phyloP scores from a whole-genome alignment of 345 rosid species.

The Eucalyptus decipiens region DNA sequence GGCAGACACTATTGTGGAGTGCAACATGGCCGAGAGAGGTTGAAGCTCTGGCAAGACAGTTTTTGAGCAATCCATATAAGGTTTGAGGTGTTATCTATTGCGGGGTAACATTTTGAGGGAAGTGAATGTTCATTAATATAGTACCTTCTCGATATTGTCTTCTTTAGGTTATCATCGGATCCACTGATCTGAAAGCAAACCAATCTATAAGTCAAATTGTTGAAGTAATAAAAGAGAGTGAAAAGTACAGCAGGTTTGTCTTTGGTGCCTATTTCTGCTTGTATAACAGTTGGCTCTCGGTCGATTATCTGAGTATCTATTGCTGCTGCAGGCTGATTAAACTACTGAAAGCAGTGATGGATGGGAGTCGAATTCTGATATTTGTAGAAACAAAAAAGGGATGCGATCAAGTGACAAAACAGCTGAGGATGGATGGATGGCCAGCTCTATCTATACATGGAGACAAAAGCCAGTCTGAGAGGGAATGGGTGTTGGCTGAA shows the following conservation, averaged over 20 bases:
- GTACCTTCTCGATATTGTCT: not conserved
- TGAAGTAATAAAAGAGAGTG: conserved; percentile 68
- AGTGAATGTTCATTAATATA: not conserved
- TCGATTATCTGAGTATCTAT: not conserved
- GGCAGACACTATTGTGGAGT: conserved; percentile 97
- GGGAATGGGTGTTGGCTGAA: conserved; percentile 95
- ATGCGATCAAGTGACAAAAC: conserved; percentile 92
- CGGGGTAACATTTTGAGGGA: not conserved
- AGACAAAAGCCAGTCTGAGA: conserved; percentile 89
- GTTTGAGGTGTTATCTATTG: conserved; percentile 8
- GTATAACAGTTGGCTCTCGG: not conserved
- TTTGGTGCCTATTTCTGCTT: not conserved
- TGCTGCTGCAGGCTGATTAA: conserved; percentile 46
- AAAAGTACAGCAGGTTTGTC: conserved; percentile 84
- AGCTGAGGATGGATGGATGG: conserved; percentile 99
- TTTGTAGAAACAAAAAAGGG: conserved; percentile 93
- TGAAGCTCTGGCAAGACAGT: conserved; percentile 83
- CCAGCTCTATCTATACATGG: conserved; percentile 97
- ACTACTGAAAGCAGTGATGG: conserved; percentile 72
- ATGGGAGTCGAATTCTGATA: conserved; percentile 77
- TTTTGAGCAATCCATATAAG: conserved; percentile 81
- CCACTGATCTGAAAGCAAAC: conserved; percentile 78
- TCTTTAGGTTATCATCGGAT: conserved; percentile 73
- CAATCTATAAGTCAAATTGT: conserved; percentile 85
- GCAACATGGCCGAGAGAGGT: conserved; percentile 99